Conservation (phyloP, 352 stramenopile genomes). For the Ophiocytium majus region DNA sequence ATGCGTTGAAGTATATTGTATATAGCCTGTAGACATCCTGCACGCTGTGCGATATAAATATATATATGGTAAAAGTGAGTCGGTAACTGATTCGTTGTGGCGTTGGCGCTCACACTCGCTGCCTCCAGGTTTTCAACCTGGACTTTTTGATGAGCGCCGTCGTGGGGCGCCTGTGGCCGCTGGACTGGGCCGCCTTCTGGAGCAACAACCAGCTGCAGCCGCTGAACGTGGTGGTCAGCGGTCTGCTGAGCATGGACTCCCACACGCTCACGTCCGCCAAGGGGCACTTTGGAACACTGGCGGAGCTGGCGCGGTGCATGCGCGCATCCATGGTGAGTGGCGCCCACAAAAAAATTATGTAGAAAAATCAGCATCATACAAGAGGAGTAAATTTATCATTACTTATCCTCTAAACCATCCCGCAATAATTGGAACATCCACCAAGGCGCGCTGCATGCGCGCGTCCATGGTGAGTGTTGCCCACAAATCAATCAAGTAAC, state of each 20-base stretch:
- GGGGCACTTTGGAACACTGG: constrained; percentile 65
- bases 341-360: no score
- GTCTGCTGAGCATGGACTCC: constrained; percentile 54
- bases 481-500: no score
- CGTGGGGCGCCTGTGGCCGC: constrained; percentile 31
- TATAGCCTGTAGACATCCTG: neutral
- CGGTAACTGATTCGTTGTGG: no score
- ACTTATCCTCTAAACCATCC: no score
- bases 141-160: constrained; percentile 41
- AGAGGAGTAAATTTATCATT: no score
- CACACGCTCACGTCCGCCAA: constrained; percentile 66
- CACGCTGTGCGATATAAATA: neutral
- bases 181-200: constrained; percentile 39
- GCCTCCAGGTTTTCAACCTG: constrained; percentile 35
- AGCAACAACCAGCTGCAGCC: constrained; percentile 46
- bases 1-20: neutral
- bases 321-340: constrained; percentile 68
- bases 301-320: constrained; percentile 67
- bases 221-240: constrained; percentile 47
- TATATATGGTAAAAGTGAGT: neutral
- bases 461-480: no score
- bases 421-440: no score
- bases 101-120: no score
- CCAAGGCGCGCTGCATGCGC: no score
- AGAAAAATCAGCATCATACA: no score